These are phyloP conservation scores for Pestalotiopsis sp. DNA, from an alignment of 2,329 filamentous ascomycete genomes.

Conservation along the genomic window DNA sequence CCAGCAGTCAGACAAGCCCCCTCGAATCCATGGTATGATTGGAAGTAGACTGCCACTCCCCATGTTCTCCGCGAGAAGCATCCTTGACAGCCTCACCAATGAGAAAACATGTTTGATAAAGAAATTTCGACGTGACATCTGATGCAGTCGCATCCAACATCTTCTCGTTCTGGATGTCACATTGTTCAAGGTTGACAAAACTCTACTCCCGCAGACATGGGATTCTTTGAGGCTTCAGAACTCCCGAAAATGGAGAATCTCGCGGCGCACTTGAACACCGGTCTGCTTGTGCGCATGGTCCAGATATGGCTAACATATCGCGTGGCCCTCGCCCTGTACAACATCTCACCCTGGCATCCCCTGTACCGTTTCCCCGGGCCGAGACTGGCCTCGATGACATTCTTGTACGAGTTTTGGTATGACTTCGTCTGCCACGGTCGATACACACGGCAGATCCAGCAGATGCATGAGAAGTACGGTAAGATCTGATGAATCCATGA, in stretches of 20 bases:
- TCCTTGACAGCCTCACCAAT: neutral
- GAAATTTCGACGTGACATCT: neutral
- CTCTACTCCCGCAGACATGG: neutral
- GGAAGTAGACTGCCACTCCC: neutral
- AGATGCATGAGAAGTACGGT: conserved; percentile 27
- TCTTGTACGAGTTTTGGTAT: conserved; percentile 25
- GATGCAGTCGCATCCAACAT: neutral
- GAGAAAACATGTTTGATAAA: neutral
- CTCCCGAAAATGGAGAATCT: neutral
- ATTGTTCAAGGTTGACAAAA: neutral
- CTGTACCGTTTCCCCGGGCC: conserved; percentile 24
- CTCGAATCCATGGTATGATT: neutral
- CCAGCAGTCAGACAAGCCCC: neutral
- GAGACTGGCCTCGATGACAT: conserved; percentile 19
- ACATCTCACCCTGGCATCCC: conserved; percentile 24
- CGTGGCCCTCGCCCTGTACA: conserved; percentile 20
- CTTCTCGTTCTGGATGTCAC: neutral
- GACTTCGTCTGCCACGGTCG: conserved; percentile 21
- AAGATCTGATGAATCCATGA: neutral
- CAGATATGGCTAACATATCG: conserved; percentile 17
- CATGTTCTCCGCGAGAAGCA: neutral
- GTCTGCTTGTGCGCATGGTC: neutral
- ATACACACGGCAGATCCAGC: conserved; percentile 21
- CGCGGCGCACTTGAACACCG: neutral
- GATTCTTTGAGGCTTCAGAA: neutral